phyloP scores from a whole-genome alignment of 768 basidiomycete genomes.

The Lentinula lateritia region DNA sequence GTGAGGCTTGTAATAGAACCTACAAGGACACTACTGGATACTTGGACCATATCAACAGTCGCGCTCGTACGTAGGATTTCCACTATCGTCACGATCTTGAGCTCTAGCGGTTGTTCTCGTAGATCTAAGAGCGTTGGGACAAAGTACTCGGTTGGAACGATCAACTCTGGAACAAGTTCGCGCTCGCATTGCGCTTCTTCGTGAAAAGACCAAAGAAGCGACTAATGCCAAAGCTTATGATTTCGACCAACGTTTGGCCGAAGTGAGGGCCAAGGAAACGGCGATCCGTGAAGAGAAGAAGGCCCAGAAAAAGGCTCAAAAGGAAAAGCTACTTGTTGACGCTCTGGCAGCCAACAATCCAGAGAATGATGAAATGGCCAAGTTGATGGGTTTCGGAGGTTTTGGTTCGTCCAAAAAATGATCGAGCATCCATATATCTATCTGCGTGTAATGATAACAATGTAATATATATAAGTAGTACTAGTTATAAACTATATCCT shows the following conservation, averaged over 20 bases:
- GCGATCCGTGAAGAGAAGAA: constrained; percentile 68
- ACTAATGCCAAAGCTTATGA: constrained; percentile 88
- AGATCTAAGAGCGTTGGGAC: constrained; percentile 95
- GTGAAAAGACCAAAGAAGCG: constrained; percentile 82
- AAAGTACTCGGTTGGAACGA: constrained; percentile 85
- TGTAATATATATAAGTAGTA: constrained; percentile 15
- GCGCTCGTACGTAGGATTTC: constrained; percentile 65
- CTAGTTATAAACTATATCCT: constrained; percentile 19
- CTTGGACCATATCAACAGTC: constrained; percentile 92
- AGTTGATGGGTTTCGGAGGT: constrained; percentile 88
- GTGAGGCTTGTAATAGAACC: constrained; percentile 85
- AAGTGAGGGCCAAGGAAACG: constrained; percentile 71
- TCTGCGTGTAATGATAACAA: not conserved
- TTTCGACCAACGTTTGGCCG: constrained; percentile 84
- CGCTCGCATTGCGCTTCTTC: constrained; percentile 78
- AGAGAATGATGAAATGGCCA: constrained; percentile 62
- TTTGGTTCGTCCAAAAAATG: constrained; percentile 86
- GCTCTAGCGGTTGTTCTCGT: constrained; percentile 4
- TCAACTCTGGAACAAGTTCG: constrained; percentile 94
- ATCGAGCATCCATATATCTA: constrained; percentile 11
- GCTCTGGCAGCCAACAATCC: constrained; percentile 41
- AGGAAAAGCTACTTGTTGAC: constrained; percentile 65
- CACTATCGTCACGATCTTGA: constrained; percentile 3
- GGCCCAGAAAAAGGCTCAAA: constrained; percentile 72
- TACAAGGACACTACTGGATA: constrained; percentile 94